Base-by-base conservation (phyloP, 1,284 basidiomycete species). In the Ceratorhiza oryzae-sativae region DNA sequence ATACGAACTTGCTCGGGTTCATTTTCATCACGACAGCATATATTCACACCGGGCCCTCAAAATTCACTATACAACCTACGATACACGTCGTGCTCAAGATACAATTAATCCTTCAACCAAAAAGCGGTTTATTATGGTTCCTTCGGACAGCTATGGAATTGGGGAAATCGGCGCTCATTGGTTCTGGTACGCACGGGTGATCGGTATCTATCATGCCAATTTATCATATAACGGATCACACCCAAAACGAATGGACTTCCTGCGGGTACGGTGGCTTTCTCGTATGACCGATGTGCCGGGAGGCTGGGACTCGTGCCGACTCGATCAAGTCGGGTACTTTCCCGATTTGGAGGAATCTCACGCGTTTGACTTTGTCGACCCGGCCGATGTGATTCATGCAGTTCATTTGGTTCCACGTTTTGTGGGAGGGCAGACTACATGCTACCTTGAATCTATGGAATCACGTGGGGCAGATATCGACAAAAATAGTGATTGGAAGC, bases 351-450 rank as follows among this genome's bases (percentile, higher is more conserved):
- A 71, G 0, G 15, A 41, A 8, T 25, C 36, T 18, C 15, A 71
- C 15, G 78, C 82, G 0, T 85, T 83, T 75, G 79, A 81, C 5
- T 85, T 85, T 72, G 71, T 84, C 2, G 79, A 83, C 73, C 83
- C 83, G 0, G 48, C 71, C 0, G 74, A 78, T 2, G 76, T 84
- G 46, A 75, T 84, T 23, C 77, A 78, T 4, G 80, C 76, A 0
- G 76, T 75, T 25, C 83, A 84, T 71, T 49, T 82, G 9, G 77
- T 81, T 18, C 81, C 80, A 0, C 73, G 73, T 0, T 80, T 79
- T 59, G 63, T 46, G 0, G 27, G 70, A 18, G 78, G 77, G 0
- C 53, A 12, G 0, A 77, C 68, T 1, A 2, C 3, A 1, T 20
- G 56, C 15, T 34, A 62, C 9, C 70, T 73, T 20, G 25, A 32